Conservation (phyloP, 83 land plant species). For the Picea mariana region DNA sequence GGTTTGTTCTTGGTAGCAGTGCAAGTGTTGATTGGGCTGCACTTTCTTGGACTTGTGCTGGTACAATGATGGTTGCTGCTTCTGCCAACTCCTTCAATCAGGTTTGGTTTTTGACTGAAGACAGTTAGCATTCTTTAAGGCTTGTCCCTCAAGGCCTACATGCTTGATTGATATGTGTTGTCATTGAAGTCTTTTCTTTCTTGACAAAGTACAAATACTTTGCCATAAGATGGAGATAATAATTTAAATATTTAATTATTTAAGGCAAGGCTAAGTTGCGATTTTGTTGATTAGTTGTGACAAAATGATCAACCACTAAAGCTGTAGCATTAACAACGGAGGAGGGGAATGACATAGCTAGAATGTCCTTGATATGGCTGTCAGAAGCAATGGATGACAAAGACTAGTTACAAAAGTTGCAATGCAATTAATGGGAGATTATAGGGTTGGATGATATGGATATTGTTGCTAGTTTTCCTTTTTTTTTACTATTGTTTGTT, state of each 20-base stretch:
- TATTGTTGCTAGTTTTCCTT: too few relatives aligned
- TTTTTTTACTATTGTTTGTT: too few relatives aligned
- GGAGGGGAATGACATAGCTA: not conserved
- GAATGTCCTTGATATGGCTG: too few relatives aligned
- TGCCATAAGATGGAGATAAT: not conserved
- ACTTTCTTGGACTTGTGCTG: constrained; percentile 84
- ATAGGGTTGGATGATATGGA: not conserved
- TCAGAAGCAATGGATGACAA: too few relatives aligned
- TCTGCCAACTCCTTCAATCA: constrained; percentile 95
- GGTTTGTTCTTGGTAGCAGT: constrained; percentile 91
- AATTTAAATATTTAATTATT: not conserved
- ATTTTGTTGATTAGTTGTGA: not conserved
- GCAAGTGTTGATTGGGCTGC: constrained; percentile 59
- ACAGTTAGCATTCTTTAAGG: not conserved
- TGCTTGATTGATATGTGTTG: not conserved
- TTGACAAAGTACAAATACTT: not conserved
- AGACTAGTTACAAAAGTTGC: not conserved
- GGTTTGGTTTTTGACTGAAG: constrained; percentile 33
- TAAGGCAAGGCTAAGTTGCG: not conserved
- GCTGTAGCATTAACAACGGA: not conserved
- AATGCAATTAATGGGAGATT: not conserved
- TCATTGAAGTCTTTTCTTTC: not conserved
- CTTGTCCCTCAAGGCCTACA: not conserved
- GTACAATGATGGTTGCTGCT: constrained; percentile 96
- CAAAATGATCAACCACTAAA: not conserved